Evolutionary conservation across 495 filamentous ascomycete species (phyloP).

Genomic region (Annulohypoxylon moriforme): DNA sequence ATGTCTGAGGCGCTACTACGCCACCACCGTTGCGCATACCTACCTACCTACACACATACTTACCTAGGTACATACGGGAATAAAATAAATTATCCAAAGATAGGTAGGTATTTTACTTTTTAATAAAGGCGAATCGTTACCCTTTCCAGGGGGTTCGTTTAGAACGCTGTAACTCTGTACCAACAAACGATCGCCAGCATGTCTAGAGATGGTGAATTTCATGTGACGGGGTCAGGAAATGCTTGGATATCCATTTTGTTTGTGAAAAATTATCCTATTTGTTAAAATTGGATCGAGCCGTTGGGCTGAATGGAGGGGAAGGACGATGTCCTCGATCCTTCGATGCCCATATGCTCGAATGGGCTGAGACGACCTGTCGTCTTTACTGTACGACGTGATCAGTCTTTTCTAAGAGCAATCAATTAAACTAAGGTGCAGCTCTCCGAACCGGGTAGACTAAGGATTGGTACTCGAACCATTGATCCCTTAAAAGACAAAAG

Average conservation of each 20-base stretch:
- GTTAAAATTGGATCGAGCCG: background rate
- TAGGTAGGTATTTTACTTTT: slow-evolving; percentile 1
- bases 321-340: slow-evolving; percentile 12
- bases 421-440: background rate
- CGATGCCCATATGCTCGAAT: slow-evolving; percentile 3
- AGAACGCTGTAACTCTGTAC: slow-evolving; percentile 1
- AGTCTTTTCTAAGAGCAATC: slow-evolving; percentile 24
- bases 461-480: slow-evolving; percentile 15
- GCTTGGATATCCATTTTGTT: background rate
- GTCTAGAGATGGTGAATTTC: background rate
- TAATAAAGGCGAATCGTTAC: slow-evolving; percentile 2
- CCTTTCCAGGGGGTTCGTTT: background rate
- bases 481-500: background rate
- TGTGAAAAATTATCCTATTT: slow-evolving; percentile 14
- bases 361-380: slow-evolving; percentile 1
- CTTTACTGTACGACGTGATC: slow-evolving; percentile 31
- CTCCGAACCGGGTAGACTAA: slow-evolving; percentile 8
- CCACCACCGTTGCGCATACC: slow-evolving; percentile 1
- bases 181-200: background rate
- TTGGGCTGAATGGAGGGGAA: slow-evolving; percentile 6
- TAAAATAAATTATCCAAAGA: slow-evolving; percentile 20
- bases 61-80: background rate
- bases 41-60: background rate
- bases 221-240: slow-evolving; percentile 6
- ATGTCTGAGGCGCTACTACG: slow-evolving; percentile 7